Conservation (phyloP, 306 rosid species). For the Vigna mungo region DNA sequence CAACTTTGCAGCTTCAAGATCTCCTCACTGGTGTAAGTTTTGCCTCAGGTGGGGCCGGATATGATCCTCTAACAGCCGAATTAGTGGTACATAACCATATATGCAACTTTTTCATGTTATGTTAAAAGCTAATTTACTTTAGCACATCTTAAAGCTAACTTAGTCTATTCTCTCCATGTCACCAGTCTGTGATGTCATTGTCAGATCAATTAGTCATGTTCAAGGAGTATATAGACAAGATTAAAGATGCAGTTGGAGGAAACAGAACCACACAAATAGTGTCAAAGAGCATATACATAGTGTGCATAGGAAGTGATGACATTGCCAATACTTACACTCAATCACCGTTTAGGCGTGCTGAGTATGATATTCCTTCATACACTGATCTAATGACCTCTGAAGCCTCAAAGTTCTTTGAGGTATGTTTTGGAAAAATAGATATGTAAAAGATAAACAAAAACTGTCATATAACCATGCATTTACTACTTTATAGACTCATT, state of each 20-base stretch:
- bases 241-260: constrained; percentile 57
- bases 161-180: constrained; percentile 22
- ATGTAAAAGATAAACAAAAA: too few relatives aligned
- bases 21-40: constrained; percentile 82
- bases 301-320: constrained; percentile 74
- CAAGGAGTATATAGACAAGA: constrained; percentile 57
- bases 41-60: constrained; percentile 86
- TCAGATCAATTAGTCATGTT: constrained; percentile 66
- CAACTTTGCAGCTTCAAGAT: constrained; percentile 57
- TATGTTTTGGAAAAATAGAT: constrained; percentile 12
- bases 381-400: constrained; percentile 69
- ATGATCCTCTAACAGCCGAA: constrained; percentile 76
- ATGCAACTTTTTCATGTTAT: background rate
- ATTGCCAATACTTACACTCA: constrained; percentile 68
- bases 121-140: background rate
- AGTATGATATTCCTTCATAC: constrained; percentile 63
- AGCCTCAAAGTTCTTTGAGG: constrained; percentile 73
- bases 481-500: too few relatives aligned
- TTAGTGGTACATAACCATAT: constrained; percentile 50
- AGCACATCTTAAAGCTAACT: constrained; percentile 30
- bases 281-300: constrained; percentile 63
- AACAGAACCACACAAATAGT: constrained; percentile 45
- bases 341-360: constrained; percentile 54
- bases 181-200: constrained; percentile 65
- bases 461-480: too few relatives aligned